These are phyloP conservation scores for Cryptosporidium xiaoi DNA, from an alignment of 169 alveolate genomes.

Conservation along the genomic window DNA sequence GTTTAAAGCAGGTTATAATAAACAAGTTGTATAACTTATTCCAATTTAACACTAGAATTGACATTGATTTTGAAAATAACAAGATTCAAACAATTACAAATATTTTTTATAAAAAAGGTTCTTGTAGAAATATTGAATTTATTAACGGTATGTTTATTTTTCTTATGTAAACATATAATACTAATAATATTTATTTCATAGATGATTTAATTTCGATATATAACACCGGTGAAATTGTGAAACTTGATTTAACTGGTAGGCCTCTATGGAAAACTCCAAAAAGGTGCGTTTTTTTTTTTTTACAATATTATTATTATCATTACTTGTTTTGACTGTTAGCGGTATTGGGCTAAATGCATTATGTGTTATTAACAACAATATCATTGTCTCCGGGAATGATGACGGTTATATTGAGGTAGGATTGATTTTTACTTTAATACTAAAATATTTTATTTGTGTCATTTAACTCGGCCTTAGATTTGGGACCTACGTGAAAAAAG, in stretches of 20 bases:
- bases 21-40: not conserved
- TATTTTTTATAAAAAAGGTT: constrained; percentile 38
- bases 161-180: not conserved
- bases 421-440: not conserved
- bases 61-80: constrained; percentile 18
- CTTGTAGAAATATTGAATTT: constrained; percentile 65
- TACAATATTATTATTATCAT: not conserved
- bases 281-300: constrained; percentile 22
- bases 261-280: constrained; percentile 28
- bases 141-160: constrained; percentile 27
- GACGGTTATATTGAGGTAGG: constrained; percentile 62
- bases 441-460: not conserved
- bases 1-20: not conserved
- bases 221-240: constrained; percentile 49
- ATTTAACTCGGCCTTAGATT: constrained; percentile 16
- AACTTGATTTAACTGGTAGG: constrained; percentile 14
- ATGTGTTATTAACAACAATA: not conserved
- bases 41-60: constrained; percentile 21
- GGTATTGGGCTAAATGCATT: constrained; percentile 51
- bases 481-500: constrained; percentile 57
- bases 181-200: not conserved
- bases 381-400: constrained; percentile 52
- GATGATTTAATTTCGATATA: constrained; percentile 37
- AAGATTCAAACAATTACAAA: constrained; percentile 19
- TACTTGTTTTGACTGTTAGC: not conserved